Conservation (phyloP, 202 grass and related monocot genomes). For the Tripidium arundinaceum region DNA sequence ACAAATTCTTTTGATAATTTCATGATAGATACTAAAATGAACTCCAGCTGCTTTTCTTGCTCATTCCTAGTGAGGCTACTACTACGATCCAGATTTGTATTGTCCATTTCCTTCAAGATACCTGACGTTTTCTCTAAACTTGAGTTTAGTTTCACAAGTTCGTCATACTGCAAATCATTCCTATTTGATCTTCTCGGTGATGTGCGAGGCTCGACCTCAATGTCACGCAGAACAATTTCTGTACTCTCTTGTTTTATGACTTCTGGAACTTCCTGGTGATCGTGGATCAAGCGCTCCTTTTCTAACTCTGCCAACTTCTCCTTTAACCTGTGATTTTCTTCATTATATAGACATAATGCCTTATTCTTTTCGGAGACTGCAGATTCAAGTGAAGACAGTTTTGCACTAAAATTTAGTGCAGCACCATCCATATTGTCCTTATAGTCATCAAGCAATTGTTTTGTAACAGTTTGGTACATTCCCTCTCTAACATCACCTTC, state of each 20-base stretch:
- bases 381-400: conserved; percentile 50
- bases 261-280: conserved; percentile 43
- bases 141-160: conserved; percentile 42
- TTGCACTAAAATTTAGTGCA: conserved; percentile 38
- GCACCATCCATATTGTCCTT: conserved; percentile 43
- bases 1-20: conserved; percentile 72
- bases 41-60: conserved; percentile 62
- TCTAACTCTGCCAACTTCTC: conserved; percentile 42
- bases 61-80: conserved; percentile 35
- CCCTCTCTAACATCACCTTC: conserved; percentile 62
- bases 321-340: conserved; percentile 67
- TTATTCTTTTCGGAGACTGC: conserved; percentile 59
- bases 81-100: conserved; percentile 20
- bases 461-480: conserved; percentile 57
- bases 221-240: conserved; percentile 45
- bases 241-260: conserved; percentile 43
- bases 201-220: conserved; percentile 35
- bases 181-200: conserved; percentile 31
- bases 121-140: conserved; percentile 26
- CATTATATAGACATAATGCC: conserved; percentile 43
- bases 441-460: conserved; percentile 58
- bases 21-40: conserved; percentile 57
- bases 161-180: conserved; percentile 25
- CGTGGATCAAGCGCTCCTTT: conserved; percentile 15
- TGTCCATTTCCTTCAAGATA: conserved; percentile 33